Conservation (phyloP, 2,329 filamentous ascomycete genomes). For the Beauveria brongniartii region DNA sequence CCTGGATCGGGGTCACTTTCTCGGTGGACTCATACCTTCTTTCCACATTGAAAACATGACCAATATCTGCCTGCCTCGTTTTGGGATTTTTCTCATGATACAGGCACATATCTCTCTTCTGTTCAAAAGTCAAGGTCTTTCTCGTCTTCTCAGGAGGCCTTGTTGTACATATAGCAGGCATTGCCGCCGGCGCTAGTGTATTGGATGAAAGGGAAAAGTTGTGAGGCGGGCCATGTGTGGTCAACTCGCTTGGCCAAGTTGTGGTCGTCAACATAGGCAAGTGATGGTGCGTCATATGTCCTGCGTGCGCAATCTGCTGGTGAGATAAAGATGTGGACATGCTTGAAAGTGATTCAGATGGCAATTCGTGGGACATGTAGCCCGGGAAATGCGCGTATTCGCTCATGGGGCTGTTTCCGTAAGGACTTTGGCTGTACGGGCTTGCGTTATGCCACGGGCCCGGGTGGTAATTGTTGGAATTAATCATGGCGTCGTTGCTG, state of each 20-base stretch:
- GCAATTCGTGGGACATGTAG: conserved; percentile 48
- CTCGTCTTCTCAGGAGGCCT: conserved; percentile 51
- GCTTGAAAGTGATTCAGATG: conserved; percentile 40
- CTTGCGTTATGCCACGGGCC: conserved; percentile 50
- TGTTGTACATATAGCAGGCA: conserved; percentile 38
- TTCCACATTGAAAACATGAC: conserved; percentile 90
- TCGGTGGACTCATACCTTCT: conserved; percentile 61
- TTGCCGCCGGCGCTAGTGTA: conserved; percentile 46
- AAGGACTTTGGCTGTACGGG: conserved; percentile 55
- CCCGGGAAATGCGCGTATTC: conserved; percentile 52
- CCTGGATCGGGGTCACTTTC: not conserved
- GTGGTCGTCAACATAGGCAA: conserved; percentile 62
- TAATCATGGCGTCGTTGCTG: conserved; percentile 21
- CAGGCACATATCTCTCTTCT: conserved; percentile 86
- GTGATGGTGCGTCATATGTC: conserved; percentile 35
- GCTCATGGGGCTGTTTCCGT: conserved; percentile 45
- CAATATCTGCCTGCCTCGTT: conserved; percentile 93
- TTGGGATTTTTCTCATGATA: conserved; percentile 86
- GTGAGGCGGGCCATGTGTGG: conserved; percentile 47
- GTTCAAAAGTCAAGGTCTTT: conserved; percentile 84
- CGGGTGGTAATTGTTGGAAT: conserved; percentile 13
- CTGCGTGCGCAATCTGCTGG: conserved; percentile 27
- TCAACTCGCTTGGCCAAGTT: conserved; percentile 76
- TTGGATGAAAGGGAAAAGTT: conserved; percentile 53
- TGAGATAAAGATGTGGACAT: conserved; percentile 49